These are phyloP conservation scores for Cocos nucifera DNA, from an alignment of 176 grass and related monocot genomes.

Conservation along the genomic window DNA sequence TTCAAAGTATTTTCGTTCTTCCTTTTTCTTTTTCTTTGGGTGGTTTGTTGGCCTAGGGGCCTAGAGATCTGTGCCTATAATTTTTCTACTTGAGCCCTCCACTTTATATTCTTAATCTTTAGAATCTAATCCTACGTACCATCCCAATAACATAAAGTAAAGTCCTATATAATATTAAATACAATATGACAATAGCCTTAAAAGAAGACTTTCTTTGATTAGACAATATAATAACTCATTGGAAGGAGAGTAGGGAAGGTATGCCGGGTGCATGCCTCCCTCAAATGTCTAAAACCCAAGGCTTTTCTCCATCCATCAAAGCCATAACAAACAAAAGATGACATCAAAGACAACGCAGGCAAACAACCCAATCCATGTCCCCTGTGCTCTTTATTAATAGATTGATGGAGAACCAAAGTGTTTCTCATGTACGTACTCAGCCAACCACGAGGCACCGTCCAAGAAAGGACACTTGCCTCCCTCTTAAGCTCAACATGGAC, in stretches of 20 bases:
- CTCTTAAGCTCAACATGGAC: no score
- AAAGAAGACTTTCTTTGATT: neutral
- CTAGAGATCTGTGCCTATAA: neutral
- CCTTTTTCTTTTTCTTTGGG: no score
- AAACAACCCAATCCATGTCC: constrained; percentile 8
- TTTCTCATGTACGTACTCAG: no score
- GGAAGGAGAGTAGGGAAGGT: neutral
- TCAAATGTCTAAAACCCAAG: neutral
- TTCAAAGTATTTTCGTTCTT: no score
- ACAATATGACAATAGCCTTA: neutral
- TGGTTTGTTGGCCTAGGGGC: neutral
- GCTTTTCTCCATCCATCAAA: neutral
- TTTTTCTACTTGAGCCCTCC: neutral
- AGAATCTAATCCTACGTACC: neutral
- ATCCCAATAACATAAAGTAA: neutral
- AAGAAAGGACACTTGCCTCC: no score
- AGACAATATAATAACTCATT: neutral
- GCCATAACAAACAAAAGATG: neutral
- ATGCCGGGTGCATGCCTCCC: neutral
- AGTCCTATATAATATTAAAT: neutral
- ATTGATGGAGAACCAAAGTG: no score
- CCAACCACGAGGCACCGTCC: no score
- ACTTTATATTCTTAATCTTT: neutral
- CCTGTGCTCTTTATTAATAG: neutral
- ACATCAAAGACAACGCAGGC: neutral